Evolutionary conservation across 2,329 filamentous ascomycete species (phyloP).

Genomic region (Pestalotiopsis sp.): DNA sequence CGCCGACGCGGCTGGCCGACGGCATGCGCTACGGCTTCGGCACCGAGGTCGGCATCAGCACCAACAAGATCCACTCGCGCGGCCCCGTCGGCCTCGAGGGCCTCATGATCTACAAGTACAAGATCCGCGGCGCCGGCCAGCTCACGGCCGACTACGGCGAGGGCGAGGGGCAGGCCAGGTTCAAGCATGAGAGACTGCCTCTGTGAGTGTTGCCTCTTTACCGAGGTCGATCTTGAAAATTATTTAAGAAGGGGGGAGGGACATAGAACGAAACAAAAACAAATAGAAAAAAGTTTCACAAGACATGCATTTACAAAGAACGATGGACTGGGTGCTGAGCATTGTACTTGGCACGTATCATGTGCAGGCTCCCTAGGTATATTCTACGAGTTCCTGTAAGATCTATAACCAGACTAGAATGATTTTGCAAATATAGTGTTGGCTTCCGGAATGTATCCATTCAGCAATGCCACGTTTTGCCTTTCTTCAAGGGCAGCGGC

Average conservation of each 20-base stretch:
- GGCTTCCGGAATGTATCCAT: no score
- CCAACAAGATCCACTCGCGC: slow-evolving; percentile 95
- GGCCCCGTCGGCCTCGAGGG: slow-evolving; percentile 94
- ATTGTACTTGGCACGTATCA: background rate
- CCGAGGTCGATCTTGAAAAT: background rate
- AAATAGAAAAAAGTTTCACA: background rate
- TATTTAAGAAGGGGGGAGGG: background rate
- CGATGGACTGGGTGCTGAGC: background rate
- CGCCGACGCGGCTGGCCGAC: slow-evolving; percentile 90
- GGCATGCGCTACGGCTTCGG: slow-evolving; percentile 98
- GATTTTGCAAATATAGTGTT: no score
- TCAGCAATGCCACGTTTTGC: no score
- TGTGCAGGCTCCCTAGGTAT: no score
- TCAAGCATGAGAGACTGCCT: slow-evolving; percentile 60
- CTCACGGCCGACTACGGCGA: slow-evolving; percentile 76
- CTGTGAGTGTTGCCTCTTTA: slow-evolving; percentile 30
- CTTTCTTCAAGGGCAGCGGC: no score
- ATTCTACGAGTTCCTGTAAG: no score
- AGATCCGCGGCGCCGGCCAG: slow-evolving; percentile 82
- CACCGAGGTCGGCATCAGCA: slow-evolving; percentile 97
- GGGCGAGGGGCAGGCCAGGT: slow-evolving; percentile 60
- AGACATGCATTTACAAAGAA: background rate
- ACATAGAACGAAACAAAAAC: background rate
- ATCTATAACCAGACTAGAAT: no score
- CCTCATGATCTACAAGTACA: slow-evolving; percentile 96